Conservation (phyloP, 108 stramenopile species). For the Aurantiochytrium sp. region DNA sequence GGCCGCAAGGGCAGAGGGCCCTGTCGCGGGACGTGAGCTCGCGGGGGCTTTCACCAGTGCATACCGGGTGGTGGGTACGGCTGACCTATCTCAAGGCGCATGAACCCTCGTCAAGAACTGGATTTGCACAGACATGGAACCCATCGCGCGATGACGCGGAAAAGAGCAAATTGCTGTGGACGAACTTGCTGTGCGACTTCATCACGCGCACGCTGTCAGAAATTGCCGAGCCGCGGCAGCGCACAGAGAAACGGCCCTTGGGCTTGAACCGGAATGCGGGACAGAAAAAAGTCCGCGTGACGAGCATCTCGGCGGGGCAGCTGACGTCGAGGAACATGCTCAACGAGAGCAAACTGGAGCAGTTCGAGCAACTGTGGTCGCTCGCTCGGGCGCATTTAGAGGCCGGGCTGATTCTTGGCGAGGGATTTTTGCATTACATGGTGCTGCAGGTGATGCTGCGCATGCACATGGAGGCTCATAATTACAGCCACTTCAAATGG, state of each 20-base stretch:
- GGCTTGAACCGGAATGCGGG: not conserved
- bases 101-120: not conserved
- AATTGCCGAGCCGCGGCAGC: not conserved
- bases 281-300: not conserved
- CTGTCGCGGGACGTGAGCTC: not conserved
- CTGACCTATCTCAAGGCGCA: not conserved
- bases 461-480: slow-evolving; percentile 21
- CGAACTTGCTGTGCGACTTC: not conserved
- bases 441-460: not conserved
- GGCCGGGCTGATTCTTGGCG: not conserved
- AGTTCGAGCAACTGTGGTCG: not conserved
- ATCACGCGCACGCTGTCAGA: not conserved
- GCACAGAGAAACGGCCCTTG: not conserved
- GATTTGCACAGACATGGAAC: not conserved
- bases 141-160: not conserved
- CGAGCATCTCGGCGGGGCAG: not conserved
- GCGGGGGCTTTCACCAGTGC: not conserved
- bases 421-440: not conserved
- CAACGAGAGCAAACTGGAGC: not conserved
- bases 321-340: not conserved
- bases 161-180: not conserved
- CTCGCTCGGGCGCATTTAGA: not conserved
- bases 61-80: not conserved
- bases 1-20: not conserved
- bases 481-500: not conserved